These are phyloP conservation scores for Alternaria gansuensis DNA, from an alignment of 2,329 filamentous ascomycete species.

Conservation along the genomic window DNA sequence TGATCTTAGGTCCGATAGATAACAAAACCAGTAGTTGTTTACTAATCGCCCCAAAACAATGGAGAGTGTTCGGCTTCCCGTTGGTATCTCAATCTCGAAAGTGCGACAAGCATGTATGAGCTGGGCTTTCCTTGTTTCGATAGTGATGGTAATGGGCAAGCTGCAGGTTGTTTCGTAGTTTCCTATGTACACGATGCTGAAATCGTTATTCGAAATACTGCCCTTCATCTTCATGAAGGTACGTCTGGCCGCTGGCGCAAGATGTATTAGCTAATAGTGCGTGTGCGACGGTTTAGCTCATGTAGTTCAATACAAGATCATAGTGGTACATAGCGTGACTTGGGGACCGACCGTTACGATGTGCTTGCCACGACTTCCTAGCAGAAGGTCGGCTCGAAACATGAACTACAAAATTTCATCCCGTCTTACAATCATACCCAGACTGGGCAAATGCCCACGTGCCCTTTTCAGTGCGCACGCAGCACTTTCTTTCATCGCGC, in stretches of 20 bases:
- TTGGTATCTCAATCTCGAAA: neutral
- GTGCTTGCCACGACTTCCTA: no score
- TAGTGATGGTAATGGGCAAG: neutral
- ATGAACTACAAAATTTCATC: no score
- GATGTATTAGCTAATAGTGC: neutral
- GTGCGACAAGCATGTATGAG: neutral
- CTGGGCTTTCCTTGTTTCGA: neutral
- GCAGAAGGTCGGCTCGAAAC: no score
- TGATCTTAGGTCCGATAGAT: neutral
- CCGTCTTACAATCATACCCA: no score
- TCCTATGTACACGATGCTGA: neutral
- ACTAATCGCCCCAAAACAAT: neutral
- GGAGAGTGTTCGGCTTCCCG: neutral
- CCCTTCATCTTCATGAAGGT: neutral
- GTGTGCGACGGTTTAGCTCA: no score
- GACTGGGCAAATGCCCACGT: no score
- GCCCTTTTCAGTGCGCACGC: no score
- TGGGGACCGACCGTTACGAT: no score
- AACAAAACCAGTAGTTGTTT: neutral
- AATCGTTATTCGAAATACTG: neutral
- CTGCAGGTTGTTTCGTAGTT: neutral
- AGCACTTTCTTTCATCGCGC: no score
- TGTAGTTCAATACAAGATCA: no score
- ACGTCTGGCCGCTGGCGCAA: neutral
- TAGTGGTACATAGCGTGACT: no score